phyloP scores from a whole-genome alignment of 106 monocot species.

The Agapanthus africanus region DNA sequence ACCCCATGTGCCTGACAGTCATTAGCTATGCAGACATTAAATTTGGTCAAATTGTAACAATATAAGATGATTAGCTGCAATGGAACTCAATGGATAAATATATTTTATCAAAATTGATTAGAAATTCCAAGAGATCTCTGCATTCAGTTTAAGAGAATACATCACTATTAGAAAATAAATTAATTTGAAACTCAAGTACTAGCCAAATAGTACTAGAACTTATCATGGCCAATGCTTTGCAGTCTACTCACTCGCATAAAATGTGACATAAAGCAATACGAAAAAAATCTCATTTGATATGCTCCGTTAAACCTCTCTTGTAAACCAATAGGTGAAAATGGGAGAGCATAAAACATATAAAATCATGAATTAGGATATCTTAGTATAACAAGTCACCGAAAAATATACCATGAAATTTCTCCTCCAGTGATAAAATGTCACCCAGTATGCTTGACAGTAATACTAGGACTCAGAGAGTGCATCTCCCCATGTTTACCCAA shows the following conservation, averaged over 20 bases:
- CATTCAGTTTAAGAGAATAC: no score
- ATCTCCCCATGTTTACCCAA: constrained; percentile 60
- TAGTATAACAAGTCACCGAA: no score
- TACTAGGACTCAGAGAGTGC: constrained; percentile 76
- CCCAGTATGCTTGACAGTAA: constrained; percentile 92
- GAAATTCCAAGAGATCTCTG: no score
- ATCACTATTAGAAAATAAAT: no score
- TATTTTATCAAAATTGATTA: constrained; percentile 32
- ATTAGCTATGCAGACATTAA: no score
- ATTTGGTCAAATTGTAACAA: no score
- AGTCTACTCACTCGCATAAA: no score
- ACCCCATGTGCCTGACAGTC: constrained; percentile 81
- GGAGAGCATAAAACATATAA: background rate
- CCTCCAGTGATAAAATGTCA: constrained; percentile 88
- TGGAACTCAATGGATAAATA: constrained; percentile 71
- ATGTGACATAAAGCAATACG: no score
- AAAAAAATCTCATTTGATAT: background rate
- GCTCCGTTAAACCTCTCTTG: background rate
- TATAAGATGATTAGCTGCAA: no score
- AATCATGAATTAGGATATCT: background rate
- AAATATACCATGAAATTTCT: constrained; percentile 98
- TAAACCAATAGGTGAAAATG: background rate
- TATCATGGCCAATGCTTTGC: no score
- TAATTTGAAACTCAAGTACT: no score
- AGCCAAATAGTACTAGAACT: no score